Evolutionary conservation across 768 basidiomycete genomes (phyloP).

Genomic region (Baorangia bicolor): DNA sequence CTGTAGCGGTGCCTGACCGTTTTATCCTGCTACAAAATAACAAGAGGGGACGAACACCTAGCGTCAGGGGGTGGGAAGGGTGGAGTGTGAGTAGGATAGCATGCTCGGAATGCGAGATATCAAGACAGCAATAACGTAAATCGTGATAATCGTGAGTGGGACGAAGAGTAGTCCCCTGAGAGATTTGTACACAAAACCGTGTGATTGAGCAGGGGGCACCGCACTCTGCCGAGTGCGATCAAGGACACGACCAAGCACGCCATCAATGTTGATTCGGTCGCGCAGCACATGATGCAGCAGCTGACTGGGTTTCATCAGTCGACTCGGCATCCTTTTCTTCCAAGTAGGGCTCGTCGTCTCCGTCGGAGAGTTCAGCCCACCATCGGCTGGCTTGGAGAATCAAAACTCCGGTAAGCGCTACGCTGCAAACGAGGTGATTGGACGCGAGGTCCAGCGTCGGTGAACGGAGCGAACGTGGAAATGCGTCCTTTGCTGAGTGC

Average conservation of each 20-base stretch:
- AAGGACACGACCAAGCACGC: not conserved
- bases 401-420: slow-evolving; percentile 84
- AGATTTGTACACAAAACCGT: slow-evolving; percentile 3
- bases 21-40: slow-evolving; percentile 8
- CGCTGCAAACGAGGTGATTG: slow-evolving; percentile 81
- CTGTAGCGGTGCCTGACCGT: slow-evolving; percentile 6
- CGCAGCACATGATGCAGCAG: not conserved
- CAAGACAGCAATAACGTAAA: slow-evolving; percentile 30
- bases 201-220: not conserved
- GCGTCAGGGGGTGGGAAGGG: not conserved
- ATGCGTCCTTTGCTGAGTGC: slow-evolving; percentile 51
- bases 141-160: slow-evolving; percentile 19
- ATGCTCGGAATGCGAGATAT: slow-evolving; percentile 22
- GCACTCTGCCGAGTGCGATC: not conserved
- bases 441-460: slow-evolving; percentile 80
- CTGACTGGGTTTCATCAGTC: slow-evolving; percentile 10
- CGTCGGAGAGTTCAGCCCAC: slow-evolving; percentile 79
- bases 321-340: slow-evolving; percentile 30
- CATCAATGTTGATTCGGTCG: slow-evolving; percentile 12
- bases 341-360: slow-evolving; percentile 45
- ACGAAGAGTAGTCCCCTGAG: not conserved
- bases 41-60: slow-evolving; percentile 5
- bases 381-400: slow-evolving; percentile 80
- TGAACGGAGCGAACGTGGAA: slow-evolving; percentile 60
- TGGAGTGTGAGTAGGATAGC: slow-evolving; percentile 14